Evolutionary conservation across 495 filamentous ascomycete species (phyloP), one percentile per base, ranked within the genome.

Genomic region (Neohortaea acidophila): DNA sequence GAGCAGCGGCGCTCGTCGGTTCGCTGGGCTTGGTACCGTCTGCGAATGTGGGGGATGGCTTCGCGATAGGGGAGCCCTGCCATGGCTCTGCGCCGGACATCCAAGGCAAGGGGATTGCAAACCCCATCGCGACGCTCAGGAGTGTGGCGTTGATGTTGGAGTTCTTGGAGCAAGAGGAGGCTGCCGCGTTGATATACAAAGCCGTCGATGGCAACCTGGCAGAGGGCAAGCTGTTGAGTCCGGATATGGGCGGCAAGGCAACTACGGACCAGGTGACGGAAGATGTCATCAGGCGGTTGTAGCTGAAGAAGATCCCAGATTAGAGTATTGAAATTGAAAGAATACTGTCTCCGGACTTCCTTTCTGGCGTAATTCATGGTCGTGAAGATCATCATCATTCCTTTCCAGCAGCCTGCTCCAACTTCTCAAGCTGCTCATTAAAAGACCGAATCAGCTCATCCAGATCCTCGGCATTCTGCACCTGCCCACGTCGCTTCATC

Each of bases 41-140:
- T 44, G 89, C 89, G 39, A 99, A 99, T 60, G 91, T 99, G 21
- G 86, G 89, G 49, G 81, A 93, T 55, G 70, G 66, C 23, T 94
- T 99, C 54, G 91, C 80, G 48, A 96, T 99, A 46, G 89, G 89
- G 47, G 89, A 99, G 71, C 89, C 89, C 38, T 99, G 89, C 65
- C 89, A 99, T 61, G 89, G 89, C 19, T 81, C 74, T 53, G 89
- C 89, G 33, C 89, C 89, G 8, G 89, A 99, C 55, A 99, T 99
- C 54, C 74, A 83, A 72, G 91, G 91, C 39, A 65, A 75, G 64
- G 75, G 77, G 35, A 84, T 99, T 54, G 83, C 89, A 49, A 96
- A 99, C 64, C 89, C 89, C 32, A 84, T 99, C 55, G 89, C 89
- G 29, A 99, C 86, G 13, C 69, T 96, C 47, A 68, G 89, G 57